A percentile compares a stretch with the other conserved stretches of the same genome.
These are phyloP conservation scores for Coccinonectria pachysandricola DNA, from an alignment of 2,329 filamentous ascomycete genomes.

Conservation along the genomic window DNA sequence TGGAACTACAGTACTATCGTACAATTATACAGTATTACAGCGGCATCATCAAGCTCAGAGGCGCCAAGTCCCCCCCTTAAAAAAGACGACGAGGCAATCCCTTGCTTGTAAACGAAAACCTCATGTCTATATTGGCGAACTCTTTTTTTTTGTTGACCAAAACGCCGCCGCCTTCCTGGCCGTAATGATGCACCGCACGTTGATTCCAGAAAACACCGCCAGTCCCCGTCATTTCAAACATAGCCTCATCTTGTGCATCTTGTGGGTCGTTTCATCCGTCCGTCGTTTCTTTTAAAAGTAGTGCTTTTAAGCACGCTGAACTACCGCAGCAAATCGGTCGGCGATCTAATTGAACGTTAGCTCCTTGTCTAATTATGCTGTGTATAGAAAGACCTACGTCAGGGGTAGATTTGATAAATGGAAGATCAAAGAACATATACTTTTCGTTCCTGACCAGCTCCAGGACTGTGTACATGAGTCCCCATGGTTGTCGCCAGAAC, in stretches of 20 bases:
- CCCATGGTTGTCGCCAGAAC: conserved; percentile 92
- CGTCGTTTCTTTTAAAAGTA: conserved; percentile 2
- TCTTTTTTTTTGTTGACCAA: no score
- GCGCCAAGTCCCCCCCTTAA: conserved; percentile 16
- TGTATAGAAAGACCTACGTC: conserved; percentile 56
- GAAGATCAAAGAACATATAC: conserved; percentile 85
- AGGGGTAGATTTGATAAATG: conserved; percentile 81
- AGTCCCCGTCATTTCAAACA: conserved; percentile 8
- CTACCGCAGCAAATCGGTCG: conserved; percentile 25
- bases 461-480: conserved; percentile 74
- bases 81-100: no score
- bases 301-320: conserved; percentile 22
- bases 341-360: conserved; percentile 21
- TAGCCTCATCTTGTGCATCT: conserved; percentile 7
- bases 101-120: no score
- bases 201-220: conserved; percentile 15
- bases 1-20: conserved; percentile 22
- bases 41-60: conserved; percentile 8
- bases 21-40: conserved; percentile 29
- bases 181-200: conserved; percentile 13
- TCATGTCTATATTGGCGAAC: no score
- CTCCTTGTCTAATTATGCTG: no score
- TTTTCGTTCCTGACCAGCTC: conserved; percentile 87
- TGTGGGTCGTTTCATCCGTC: conserved; percentile 3
- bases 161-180: conserved; percentile 10